Conservation (phyloP, 805 yeast genomes). For the Yamadazyma kitorensis region DNA sequence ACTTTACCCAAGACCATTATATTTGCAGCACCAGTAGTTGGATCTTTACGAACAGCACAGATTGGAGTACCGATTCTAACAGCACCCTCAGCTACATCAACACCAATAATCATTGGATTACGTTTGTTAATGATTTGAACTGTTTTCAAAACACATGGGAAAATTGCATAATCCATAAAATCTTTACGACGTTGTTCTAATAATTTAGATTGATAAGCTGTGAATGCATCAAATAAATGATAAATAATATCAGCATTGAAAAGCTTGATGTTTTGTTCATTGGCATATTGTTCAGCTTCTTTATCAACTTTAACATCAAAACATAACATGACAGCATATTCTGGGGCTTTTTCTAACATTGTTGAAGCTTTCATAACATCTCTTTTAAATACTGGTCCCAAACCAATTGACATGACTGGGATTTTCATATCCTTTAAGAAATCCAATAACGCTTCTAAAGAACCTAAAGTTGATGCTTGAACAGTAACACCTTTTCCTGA, state of each 20-base stretch:
- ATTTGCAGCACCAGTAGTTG: slow-evolving; percentile 71
- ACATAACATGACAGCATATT: slow-evolving; percentile 95
- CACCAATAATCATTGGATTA: slow-evolving; percentile 99
- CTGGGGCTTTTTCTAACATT: slow-evolving; percentile 95
- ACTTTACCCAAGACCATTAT: slow-evolving; percentile 83
- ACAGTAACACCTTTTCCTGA: slow-evolving; percentile 97
- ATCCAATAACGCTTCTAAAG: slow-evolving; percentile 93
- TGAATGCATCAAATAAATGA: slow-evolving; percentile 92
- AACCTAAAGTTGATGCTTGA: slow-evolving; percentile 97
- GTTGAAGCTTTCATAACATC: slow-evolving; percentile 97
- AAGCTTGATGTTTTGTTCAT: slow-evolving; percentile 84
- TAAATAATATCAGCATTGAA: slow-evolving; percentile 96
- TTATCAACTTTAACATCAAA: slow-evolving; percentile 96
- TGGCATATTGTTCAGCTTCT: slow-evolving; percentile 98
- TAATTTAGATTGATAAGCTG: slow-evolving; percentile 84
- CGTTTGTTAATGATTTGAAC: slow-evolving; percentile 96
- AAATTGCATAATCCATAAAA: slow-evolving; percentile 82
- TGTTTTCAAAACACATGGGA: slow-evolving; percentile 94
- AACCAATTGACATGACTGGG: slow-evolving; percentile 97
- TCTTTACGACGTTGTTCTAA: slow-evolving; percentile 89
- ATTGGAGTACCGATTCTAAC: slow-evolving; percentile 92
- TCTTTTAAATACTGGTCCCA: slow-evolving; percentile 97
- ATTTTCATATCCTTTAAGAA: slow-evolving; percentile 98
- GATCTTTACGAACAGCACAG: slow-evolving; percentile 87
- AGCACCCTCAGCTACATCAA: slow-evolving; percentile 90